Base-by-base conservation (phyloP, 1,284 basidiomycete genomes). In the Athelia psychrophila region DNA sequence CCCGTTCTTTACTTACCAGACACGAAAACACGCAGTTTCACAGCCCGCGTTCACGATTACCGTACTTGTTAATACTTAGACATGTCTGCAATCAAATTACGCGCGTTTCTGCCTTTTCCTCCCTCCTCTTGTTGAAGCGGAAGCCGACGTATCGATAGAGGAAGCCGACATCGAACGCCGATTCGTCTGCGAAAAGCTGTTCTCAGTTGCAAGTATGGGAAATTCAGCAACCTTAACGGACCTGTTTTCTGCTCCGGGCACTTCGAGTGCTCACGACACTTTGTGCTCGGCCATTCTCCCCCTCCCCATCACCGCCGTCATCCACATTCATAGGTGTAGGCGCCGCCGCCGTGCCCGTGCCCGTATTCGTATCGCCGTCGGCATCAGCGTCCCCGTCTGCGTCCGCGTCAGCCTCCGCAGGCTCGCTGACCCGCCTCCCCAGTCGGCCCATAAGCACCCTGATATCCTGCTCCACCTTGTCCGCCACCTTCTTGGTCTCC, bases 401-500 rank as follows among this genome's bases (percentile, higher is more conserved):
- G 44, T 62, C 57, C 56, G 50, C 61, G 33, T 64, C 66, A 40
- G 58, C 69, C 40, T 73, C 67, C 16, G 56, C 62, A 44, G 60
- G 70, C 51, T 75, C 76, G 47, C 71, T 74, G 46, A 73, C 77
- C 50, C 75, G 72, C 58, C 81, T 71, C n/a, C 83, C 84, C 24
- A 90, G 69, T 53, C 90, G 81, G 48, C 78, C 80, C 61, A 82
- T 85, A 54, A 88, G 64, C 3, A 88, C 80, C 50, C 83, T 72
- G 42, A 94, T 82, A 60, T 98, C 95, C 63, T 89, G 86, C 27
- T 95, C 91, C 8, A 88, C 80, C 60, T 87, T 83, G 66, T 97
- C 94, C 20, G 91, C 81, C n/a, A 85, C 75, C 60, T 90, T 88
- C 76, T 96, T 97, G 57, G 86, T 86, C 58, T 98, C 94, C 15